These are phyloP conservation scores for Amylocarpus encephaloides DNA, from an alignment of 2,329 filamentous ascomycete genomes.

Conservation along the genomic window DNA sequence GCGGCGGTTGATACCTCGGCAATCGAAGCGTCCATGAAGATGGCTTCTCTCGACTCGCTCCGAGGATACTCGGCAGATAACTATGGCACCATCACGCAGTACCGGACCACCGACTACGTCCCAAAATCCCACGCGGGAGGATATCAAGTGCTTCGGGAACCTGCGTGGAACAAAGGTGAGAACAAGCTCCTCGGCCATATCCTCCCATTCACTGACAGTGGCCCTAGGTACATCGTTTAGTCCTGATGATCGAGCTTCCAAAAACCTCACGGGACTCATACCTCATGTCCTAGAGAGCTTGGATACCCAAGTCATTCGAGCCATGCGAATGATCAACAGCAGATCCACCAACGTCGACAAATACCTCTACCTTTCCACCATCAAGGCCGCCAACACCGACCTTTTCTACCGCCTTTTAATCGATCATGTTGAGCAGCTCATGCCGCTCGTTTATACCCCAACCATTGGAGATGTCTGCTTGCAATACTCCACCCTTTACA, in stretches of 20 bases:
- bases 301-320: constrained; percentile 56
- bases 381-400: constrained; percentile 71
- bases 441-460: constrained; percentile 80
- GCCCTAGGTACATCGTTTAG: constrained; percentile 54
- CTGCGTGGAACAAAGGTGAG: constrained; percentile 60
- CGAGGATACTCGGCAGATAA: constrained; percentile 53
- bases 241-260: constrained; percentile 55
- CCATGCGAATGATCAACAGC: constrained; percentile 67
- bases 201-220: constrained; percentile 8
- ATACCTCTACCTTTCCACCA: constrained; percentile 72
- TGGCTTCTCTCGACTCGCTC: constrained; percentile 53
- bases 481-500: constrained; percentile 93
- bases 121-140: constrained; percentile 46
- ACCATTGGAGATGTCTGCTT: constrained; percentile 95
- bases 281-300: constrained; percentile 57
- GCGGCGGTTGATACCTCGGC: constrained; percentile 44
- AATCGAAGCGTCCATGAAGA: constrained; percentile 55
- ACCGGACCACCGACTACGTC: constrained; percentile 47
- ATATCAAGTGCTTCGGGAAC: constrained; percentile 56
- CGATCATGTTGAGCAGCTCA: constrained; percentile 69
- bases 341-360: constrained; percentile 69
- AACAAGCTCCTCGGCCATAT: neutral
- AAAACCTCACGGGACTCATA: constrained; percentile 61
- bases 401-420: constrained; percentile 79
- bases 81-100: constrained; percentile 50